A percentile compares a stretch with the other conserved stretches of the same genome.
phyloP scores from a whole-genome alignment of 2,329 filamentous ascomycete genomes.

The Ceratocystis diversiconidia region DNA sequence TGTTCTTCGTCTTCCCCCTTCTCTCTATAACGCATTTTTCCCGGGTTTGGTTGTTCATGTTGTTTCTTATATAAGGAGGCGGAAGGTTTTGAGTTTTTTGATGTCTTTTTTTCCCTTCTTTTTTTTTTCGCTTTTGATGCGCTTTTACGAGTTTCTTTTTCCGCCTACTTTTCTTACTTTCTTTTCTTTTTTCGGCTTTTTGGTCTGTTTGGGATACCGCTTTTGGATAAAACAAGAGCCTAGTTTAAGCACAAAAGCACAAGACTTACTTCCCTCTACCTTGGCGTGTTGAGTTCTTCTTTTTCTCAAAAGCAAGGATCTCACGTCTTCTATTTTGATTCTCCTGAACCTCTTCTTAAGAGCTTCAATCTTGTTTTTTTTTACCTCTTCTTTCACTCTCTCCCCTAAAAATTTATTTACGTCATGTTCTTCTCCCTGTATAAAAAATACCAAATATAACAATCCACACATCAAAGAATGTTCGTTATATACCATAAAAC shows the following conservation, averaged over 20 bases:
- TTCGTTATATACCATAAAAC: neutral
- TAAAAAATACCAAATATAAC: neutral
- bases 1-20: constrained; percentile 8
- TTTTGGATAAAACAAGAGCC: neutral
- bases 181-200: neutral
- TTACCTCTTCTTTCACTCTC: neutral
- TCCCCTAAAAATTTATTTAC: neutral
- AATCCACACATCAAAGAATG: neutral
- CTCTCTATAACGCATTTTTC: constrained; percentile 10
- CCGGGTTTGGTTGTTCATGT: constrained; percentile 8
- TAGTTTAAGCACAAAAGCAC: neutral
- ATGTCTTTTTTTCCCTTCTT: constrained; percentile 5
- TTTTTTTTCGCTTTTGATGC: neutral
- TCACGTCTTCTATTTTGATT: neutral
- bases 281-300: neutral
- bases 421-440: neutral
- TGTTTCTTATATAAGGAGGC: constrained; percentile 16
- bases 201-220: neutral
- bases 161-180: too few relatives aligned
- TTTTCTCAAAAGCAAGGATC: neutral
- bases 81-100: constrained; percentile 14
- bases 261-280: neutral
- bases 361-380: neutral
- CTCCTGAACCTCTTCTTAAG: neutral
- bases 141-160: too few relatives aligned